Evolutionary conservation across 306 rosid genomes (phyloP), one percentile per base, ranked within the genome.

Genomic region (Rosa chinensis): DNA sequence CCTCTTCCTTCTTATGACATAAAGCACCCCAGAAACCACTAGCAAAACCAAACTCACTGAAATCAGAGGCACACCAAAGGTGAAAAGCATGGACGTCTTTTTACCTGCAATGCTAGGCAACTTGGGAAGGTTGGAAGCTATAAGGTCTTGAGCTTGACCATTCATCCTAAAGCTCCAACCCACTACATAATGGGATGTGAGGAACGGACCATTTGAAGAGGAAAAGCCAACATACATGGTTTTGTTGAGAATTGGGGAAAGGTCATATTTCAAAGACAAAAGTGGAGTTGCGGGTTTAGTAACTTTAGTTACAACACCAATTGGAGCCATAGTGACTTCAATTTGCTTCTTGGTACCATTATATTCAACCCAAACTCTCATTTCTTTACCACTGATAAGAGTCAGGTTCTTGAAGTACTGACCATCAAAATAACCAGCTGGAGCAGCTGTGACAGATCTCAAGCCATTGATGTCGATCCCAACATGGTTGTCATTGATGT

Each of bases 291-390:
- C 61, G 55, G 96, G 96, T 80, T 89, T 93, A 0, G 6, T 32
- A 35, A 3, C 77, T 80, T 89, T 93, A 0, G 6, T 32, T 64
- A 3, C 77, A 18, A 75, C 20, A 1, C 69, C 69, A 8, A 78
- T 68, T 55, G 96, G 88, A 82, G 90, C 88, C 77, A 91, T 47
- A 8, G 92, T 88, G 23, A 89, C 97, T 68, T 85, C 28, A 21
- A 88, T 81, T 40, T 56, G 71, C 59, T 77, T 86, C 69, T 85
- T 13, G 5, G 6, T 53, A 10, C 85, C 86, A 50, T 89, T 91
- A 79, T 93, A 93, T 16, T 89, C 92, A 42, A 93, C 82, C 97
- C 97, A 93, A 6, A 86, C 83, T 48, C 82, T 87, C 85, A 91
- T 89, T 11, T 82, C 74, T 55, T 72, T 2, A 43, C 93, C 96